Conservation (phyloP, 345 rosid species). For the Linum lewisii region DNA sequence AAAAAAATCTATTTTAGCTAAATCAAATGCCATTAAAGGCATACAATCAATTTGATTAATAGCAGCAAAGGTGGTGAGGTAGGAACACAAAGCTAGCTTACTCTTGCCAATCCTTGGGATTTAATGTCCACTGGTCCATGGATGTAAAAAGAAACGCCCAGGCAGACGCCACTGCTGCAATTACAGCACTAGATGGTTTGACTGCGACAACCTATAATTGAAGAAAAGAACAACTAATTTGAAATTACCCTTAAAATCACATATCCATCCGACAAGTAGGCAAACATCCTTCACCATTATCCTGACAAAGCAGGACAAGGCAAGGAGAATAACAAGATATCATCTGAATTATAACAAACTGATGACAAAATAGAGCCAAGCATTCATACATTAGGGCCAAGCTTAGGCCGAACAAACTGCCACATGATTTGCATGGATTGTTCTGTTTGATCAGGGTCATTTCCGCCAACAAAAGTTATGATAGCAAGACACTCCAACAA, state of each 20-base stretch:
- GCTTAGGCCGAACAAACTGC: slow-evolving; percentile 82
- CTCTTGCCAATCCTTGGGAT: slow-evolving; percentile 78
- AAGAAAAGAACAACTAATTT: not conserved
- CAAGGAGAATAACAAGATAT: no score
- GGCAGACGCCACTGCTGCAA: slow-evolving; percentile 69
- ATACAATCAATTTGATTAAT: not conserved
- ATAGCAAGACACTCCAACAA: slow-evolving; percentile 77
- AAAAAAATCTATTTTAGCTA: no score
- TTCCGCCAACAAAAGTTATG: slow-evolving; percentile 68
- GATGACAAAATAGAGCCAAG: not conserved
- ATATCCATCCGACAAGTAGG: no score
- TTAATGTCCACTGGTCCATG: slow-evolving; percentile 37
- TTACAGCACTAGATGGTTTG: slow-evolving; percentile 47
- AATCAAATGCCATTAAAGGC: no score
- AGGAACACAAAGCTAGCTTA: slow-evolving; percentile 24
- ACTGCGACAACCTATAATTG: slow-evolving; percentile 51
- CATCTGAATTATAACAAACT: not conserved
- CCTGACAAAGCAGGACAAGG: no score
- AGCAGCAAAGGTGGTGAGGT: not conserved
- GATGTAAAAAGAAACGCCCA: slow-evolving; percentile 92
- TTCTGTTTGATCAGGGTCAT: slow-evolving; percentile 62
- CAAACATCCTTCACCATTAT: no score
- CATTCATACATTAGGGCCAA: slow-evolving; percentile 72
- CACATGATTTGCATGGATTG: slow-evolving; percentile 77
- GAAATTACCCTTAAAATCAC: no score